Evolutionary conservation across 106 monocot genomes (phyloP), one percentile per base, ranked within the genome.

Genomic region (Acorus gramineus): DNA sequence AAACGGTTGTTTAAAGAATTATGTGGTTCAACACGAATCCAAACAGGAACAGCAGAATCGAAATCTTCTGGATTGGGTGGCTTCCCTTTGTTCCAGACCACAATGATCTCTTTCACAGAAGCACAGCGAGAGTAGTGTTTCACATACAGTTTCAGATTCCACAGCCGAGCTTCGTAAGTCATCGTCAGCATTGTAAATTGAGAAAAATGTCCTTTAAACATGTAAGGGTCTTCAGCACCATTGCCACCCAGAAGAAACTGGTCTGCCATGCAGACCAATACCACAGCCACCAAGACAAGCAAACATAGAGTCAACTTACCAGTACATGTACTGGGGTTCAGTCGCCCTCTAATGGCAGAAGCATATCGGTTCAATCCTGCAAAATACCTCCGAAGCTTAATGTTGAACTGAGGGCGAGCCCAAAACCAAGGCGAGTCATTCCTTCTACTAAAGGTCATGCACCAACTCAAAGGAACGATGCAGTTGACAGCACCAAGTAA

Each of bases 1-100:
- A 84, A 84, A 1, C 80, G 65, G 58, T 84, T 84, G 55, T 84
- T 84, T 6, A 84, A 67, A 42, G 84, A 84, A 65, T 84, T 84
- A 8, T 54, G 46, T 50, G 66, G 46, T 45, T 80, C 79, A 8
- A 80, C 76, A 44, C 80, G 69, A 43, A 84, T 77, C 43, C 84
- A 64, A 0, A 84, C 80, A 4, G 80, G 84, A 2, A 84, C 80
- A 11, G 73, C 73, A 49, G 84, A 84, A 56, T 84, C 77, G 14
- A 84, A 77, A 5, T 76, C 80, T 13, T 66, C 69, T 2, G 52
- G 50, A 43, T 46, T 46, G 1, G 84, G 80, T 52, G 76, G 84
- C 8, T 56, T 73, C 2, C 84, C 84, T 62, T 84, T 84, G 70
- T 84, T 84, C 84, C 84, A 84, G 7, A 84, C 73, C 4, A 84